phyloP scores from a whole-genome alignment of 2,329 filamentous ascomycete genomes.

The Fusarium sp. region DNA sequence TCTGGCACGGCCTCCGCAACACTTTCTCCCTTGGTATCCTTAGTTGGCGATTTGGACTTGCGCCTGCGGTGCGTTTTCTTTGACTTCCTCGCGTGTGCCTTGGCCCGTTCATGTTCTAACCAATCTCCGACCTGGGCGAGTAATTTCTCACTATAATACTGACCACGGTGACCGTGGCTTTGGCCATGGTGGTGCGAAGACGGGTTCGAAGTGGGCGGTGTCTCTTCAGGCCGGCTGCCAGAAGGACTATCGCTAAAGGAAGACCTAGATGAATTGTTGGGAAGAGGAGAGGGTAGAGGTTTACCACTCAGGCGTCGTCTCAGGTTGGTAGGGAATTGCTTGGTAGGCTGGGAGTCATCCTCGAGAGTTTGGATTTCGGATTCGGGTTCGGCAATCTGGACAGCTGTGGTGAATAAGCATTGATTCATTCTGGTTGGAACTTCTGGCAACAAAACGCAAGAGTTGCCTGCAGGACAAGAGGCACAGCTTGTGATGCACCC shows the following conservation, averaged over 20 bases:
- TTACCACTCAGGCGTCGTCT: constrained; percentile 49
- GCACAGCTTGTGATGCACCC: not conserved
- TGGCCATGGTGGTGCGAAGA: constrained; percentile 38
- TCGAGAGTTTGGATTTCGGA: constrained; percentile 45
- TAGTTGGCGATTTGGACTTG: constrained; percentile 52
- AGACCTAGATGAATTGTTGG: constrained; percentile 54
- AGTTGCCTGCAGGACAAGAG: not conserved
- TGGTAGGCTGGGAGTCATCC: constrained; percentile 45
- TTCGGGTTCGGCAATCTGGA: constrained; percentile 66
- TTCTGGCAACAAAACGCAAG: not conserved
- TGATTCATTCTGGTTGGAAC: not conserved
- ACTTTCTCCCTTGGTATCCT: constrained; percentile 41
- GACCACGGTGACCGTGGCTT: constrained; percentile 43
- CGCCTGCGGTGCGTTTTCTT: constrained; percentile 51
- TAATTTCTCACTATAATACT: constrained; percentile 64
- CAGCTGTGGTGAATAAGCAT: constrained; percentile 52
- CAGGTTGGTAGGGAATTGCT: constrained; percentile 47
- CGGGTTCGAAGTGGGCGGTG: constrained; percentile 27
- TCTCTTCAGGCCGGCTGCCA: constrained; percentile 43
- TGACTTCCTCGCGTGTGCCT: constrained; percentile 61
- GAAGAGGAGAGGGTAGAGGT: constrained; percentile 39
- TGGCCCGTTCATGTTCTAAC: constrained; percentile 80
- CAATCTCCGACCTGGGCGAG: constrained; percentile 82
- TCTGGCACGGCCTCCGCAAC: constrained; percentile 1
- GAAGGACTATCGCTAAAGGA: constrained; percentile 53